Evolutionary conservation across 1,284 basidiomycete genomes (phyloP).

Genomic region (Ustilago trichophora): DNA sequence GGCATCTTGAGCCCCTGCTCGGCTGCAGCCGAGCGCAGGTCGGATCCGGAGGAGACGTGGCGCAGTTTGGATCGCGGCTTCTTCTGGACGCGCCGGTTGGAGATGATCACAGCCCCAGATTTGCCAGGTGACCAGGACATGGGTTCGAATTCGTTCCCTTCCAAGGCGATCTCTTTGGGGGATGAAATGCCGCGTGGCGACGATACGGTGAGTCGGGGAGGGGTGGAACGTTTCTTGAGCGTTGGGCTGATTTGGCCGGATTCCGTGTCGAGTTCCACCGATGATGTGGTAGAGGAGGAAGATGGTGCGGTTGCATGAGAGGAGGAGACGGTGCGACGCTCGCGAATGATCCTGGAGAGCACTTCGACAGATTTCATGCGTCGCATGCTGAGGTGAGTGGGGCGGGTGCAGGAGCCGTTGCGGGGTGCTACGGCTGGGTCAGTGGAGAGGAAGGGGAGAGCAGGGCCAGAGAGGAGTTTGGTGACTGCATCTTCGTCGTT

Average conservation of each 20-base stretch:
- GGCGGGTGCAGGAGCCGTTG: conserved; percentile 37
- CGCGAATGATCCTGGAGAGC: conserved; percentile 37
- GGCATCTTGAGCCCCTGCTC: conserved; percentile 23
- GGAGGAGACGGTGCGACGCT: conserved; percentile 16
- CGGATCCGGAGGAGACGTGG: conserved; percentile 13
- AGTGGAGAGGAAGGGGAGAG: conserved; percentile 37
- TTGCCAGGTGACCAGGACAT: conserved; percentile 32
- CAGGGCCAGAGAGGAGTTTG: conserved; percentile 28
- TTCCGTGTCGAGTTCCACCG: conserved; percentile 7
- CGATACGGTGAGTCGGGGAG: conserved; percentile 40
- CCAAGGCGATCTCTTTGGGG: conserved; percentile 37
- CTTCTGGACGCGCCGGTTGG: conserved; percentile 23
- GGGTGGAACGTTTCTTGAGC: conserved; percentile 22
- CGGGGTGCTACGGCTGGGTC: conserved; percentile 42
- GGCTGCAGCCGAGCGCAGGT: conserved; percentile 9
- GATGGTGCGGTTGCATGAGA: background rate
- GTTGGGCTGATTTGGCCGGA: conserved; percentile 23
- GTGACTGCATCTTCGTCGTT: conserved; percentile 15
- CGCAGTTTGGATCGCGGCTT: conserved; percentile 29
- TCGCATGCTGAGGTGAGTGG: conserved; percentile 35
- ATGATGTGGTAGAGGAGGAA: background rate
- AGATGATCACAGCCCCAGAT: conserved; percentile 16
- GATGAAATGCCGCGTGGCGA: conserved; percentile 46
- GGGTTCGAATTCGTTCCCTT: conserved; percentile 42
- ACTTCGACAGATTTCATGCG: conserved; percentile 50